Conservation (phyloP, 257 asterid species). For the Ballota nigra region DNA sequence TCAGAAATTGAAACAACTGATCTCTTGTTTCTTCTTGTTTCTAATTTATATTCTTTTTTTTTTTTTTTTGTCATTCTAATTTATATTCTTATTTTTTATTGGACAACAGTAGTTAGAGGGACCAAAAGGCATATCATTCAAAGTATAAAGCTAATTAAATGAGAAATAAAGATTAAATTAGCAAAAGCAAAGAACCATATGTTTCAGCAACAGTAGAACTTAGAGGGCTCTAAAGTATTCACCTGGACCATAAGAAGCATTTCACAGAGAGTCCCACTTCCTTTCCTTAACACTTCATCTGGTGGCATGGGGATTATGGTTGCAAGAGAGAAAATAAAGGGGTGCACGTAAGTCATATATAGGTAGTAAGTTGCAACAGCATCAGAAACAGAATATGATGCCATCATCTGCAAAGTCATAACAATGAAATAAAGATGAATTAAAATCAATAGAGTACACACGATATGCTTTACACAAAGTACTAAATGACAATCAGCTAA, state of each 20-base stretch:
- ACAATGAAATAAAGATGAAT: slow-evolving; percentile 13
- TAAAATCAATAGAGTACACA: slow-evolving; percentile 17
- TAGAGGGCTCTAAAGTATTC: slow-evolving; percentile 24
- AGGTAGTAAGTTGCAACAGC: slow-evolving; percentile 98
- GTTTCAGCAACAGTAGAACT: slow-evolving; percentile 6
- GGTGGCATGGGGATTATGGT: slow-evolving; percentile 99
- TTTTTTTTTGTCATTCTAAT: neutral
- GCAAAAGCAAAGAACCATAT: slow-evolving; percentile 2
- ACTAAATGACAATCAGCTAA: slow-evolving; percentile 5
- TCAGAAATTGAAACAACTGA: slow-evolving; percentile 16
- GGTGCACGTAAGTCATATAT: slow-evolving; percentile 97
- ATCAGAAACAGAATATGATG: slow-evolving; percentile 99
- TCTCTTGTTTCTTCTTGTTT: slow-evolving; percentile 17
- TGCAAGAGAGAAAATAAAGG: slow-evolving; percentile 96
- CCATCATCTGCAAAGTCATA: slow-evolving; percentile 87
- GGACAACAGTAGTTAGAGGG: neutral
- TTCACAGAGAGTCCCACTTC: slow-evolving; percentile 99
- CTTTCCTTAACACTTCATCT: slow-evolving; percentile 95
- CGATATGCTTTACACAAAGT: slow-evolving; percentile 12
- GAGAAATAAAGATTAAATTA: neutral
- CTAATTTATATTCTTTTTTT: slow-evolving; percentile 2
- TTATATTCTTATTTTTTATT: neutral
- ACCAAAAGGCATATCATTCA: slow-evolving; percentile 13
- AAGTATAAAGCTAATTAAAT: slow-evolving; percentile 13
- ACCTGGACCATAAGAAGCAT: slow-evolving; percentile 99